Evolutionary conservation across 441 rosid genomes (phyloP).

Genomic region (Croton laevigatus): DNA sequence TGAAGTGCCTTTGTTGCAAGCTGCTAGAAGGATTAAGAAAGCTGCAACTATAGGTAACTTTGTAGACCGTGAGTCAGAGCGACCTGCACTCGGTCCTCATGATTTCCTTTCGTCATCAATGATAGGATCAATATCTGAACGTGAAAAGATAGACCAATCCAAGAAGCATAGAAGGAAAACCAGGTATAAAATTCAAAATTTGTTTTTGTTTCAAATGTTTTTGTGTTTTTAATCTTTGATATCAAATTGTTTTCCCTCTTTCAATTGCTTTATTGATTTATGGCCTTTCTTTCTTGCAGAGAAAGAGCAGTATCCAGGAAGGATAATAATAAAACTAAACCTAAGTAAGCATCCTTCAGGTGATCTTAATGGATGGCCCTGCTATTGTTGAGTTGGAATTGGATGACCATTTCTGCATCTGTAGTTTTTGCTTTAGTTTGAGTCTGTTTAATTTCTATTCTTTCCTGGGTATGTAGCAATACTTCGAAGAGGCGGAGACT

Average conservation of each 20-base stretch:
- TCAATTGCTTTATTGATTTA: constrained; percentile 3
- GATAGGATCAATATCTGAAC: constrained; percentile 31
- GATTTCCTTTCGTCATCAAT: constrained; percentile 48
- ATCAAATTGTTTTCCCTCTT: background rate
- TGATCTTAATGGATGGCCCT: background rate
- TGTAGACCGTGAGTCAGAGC: constrained; percentile 78
- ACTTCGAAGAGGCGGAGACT: constrained; percentile 23
- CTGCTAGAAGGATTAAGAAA: constrained; percentile 47
- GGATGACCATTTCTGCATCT: background rate
- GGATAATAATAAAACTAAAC: constrained; percentile 15
- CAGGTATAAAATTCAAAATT: constrained; percentile 37
- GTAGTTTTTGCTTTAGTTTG: background rate
- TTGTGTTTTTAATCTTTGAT: background rate
- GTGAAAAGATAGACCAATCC: constrained; percentile 23
- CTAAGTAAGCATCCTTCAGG: constrained; percentile 29
- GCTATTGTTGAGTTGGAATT: background rate
- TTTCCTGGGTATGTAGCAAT: constrained; percentile 26
- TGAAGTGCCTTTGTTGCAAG: constrained; percentile 56
- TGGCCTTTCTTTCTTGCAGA: constrained; percentile 25
- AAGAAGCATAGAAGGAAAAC: constrained; percentile 38
- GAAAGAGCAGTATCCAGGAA: constrained; percentile 23
- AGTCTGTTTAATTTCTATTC: background rate
- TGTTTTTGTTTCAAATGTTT: background rate
- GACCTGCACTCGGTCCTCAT: constrained; percentile 60
- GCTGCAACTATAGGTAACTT: constrained; percentile 59